Conservation (phyloP, 345 rosid genomes). For the Microcos paniculata region DNA sequence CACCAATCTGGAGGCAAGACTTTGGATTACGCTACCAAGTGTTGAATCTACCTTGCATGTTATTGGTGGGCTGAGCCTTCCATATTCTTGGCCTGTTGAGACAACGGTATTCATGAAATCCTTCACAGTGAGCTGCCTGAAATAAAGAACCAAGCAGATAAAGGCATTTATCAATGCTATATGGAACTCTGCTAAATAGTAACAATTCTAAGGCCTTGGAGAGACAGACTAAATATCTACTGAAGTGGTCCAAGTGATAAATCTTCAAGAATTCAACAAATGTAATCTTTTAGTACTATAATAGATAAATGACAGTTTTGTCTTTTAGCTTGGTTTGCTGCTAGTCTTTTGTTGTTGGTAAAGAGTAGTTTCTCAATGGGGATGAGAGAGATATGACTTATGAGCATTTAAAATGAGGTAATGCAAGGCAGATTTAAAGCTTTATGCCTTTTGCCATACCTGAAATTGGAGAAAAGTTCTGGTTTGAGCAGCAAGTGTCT, state of each 20-base stretch:
- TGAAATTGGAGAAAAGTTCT: conserved; percentile 75
- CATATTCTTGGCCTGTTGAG: conserved; percentile 36
- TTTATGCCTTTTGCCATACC: conserved; percentile 36
- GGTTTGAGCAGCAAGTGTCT: conserved; percentile 74
- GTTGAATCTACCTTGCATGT: conserved; percentile 61
- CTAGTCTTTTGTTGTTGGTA: background rate
- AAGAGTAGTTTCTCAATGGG: background rate
- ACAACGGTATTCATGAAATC: conserved; percentile 55
- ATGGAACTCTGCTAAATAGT: background rate
- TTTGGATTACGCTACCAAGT: conserved; percentile 65
- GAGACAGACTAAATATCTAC: conserved; percentile 3
- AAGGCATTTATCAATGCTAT: background rate
- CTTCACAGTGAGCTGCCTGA: conserved; percentile 65
- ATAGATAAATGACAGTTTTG: background rate
- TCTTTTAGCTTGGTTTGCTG: background rate
- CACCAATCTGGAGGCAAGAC: conserved; percentile 62
- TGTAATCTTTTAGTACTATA: background rate
- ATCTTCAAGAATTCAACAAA: background rate
- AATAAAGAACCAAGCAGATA: conserved; percentile 3
- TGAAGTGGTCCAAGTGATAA: background rate
- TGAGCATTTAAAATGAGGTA: background rate
- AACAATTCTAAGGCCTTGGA: background rate
- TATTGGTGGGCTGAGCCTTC: conserved; percentile 54
- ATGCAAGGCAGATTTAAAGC: background rate
- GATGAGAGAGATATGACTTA: background rate